These are phyloP conservation scores for Fraxinus xanthoxyloides DNA, from an alignment of 305 asterid species.

Conservation along the genomic window DNA sequence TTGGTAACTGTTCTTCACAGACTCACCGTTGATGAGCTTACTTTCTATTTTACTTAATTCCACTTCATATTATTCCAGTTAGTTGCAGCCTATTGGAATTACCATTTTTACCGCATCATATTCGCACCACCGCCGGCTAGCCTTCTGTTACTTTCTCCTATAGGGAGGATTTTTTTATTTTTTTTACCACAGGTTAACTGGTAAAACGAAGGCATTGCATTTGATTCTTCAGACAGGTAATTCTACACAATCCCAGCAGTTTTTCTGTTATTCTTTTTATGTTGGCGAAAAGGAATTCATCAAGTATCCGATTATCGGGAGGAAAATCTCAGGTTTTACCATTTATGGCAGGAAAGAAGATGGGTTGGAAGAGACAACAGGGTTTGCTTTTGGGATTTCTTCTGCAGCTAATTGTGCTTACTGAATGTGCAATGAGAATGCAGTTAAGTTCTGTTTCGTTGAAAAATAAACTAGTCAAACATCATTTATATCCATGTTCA, in stretches of 20 bases:
- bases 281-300: background rate
- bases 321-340: background rate
- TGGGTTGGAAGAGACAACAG: constrained; percentile 31
- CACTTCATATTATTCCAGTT: background rate
- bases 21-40: background rate
- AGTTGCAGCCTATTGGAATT: background rate
- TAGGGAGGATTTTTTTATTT: background rate
- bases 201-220: background rate
- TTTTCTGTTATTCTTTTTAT: background rate
- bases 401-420: constrained; percentile 33
- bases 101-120: constrained; percentile 11
- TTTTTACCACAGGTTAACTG: background rate
- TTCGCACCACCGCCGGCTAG: constrained; percentile 13
- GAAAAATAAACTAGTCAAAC: too few relatives aligned
- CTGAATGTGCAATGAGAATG: constrained; percentile 33
- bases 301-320: background rate
- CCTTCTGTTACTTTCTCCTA: background rate
- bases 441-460: constrained; percentile 34
- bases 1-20: constrained; percentile 16
- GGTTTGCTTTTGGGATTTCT: constrained; percentile 22
- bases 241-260: background rate
- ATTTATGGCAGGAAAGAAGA: constrained; percentile 20
- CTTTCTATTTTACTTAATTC: background rate
- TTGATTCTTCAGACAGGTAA: background rate
- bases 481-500: too few relatives aligned